A percentile compares a stretch with the other conserved stretches of the same genome.
Conservation (phyloP, 352 stramenopile species). For the Saprolegnia parasitica region DNA sequence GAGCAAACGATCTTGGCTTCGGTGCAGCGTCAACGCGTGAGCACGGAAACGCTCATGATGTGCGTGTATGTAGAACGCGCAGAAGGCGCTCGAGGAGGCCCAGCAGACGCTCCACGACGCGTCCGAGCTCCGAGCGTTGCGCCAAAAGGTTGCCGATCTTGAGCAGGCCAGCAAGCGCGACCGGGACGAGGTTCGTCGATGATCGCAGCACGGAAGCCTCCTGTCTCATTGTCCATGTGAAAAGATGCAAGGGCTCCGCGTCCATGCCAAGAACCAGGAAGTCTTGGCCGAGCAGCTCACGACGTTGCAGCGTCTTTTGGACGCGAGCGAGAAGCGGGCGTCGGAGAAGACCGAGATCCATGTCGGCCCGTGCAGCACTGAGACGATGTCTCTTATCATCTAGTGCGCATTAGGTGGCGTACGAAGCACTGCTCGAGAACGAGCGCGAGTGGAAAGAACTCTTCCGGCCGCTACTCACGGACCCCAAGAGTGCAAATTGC, state of each 20-base stretch:
- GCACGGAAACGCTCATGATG: no score
- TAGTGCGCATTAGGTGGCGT: background rate
- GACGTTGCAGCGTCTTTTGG: background rate
- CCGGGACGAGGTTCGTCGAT: slow-evolving; percentile 55
- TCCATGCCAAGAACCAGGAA: slow-evolving; percentile 5
- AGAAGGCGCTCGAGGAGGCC: slow-evolving; percentile 45
- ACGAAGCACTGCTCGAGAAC: slow-evolving; percentile 8
- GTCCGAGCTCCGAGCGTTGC: slow-evolving; percentile 46
- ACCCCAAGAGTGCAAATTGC: slow-evolving; percentile 36
- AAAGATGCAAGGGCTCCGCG: slow-evolving; percentile 5
- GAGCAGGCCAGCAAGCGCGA: slow-evolving; percentile 57
- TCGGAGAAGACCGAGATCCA: background rate
- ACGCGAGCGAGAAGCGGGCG: background rate
- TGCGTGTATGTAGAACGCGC: slow-evolving; percentile 45
- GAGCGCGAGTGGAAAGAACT: slow-evolving; percentile 3
- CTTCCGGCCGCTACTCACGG: slow-evolving; percentile 21
- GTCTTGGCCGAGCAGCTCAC: slow-evolving; percentile 12
- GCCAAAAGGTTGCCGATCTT: slow-evolving; percentile 55
- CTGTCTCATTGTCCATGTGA: background rate
- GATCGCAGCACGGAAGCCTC: background rate
- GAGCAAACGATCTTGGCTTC: slow-evolving; percentile 46
- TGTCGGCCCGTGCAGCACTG: no score
- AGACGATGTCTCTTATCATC: background rate
- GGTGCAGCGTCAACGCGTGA: no score
- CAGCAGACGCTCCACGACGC: slow-evolving; percentile 50